Percentiles rank a stretch among this genome's conserved stretches.
Conservation (phyloP, 495 filamentous ascomycete genomes). For the Penicillium ucsense region DNA sequence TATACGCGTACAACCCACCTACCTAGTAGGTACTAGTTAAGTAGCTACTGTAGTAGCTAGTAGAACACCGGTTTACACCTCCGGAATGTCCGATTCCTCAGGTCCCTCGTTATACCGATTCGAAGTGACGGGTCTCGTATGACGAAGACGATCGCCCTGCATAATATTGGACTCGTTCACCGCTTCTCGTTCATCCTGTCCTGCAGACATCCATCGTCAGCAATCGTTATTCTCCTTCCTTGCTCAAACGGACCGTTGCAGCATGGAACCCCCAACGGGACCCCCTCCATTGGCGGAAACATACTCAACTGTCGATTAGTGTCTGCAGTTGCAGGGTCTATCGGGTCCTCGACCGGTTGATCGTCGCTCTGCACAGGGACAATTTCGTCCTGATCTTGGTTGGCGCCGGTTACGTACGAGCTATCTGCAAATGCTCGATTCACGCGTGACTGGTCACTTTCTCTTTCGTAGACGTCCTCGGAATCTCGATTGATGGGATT, state of each 20-base stretch:
- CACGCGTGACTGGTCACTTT: slow-evolving; percentile 18
- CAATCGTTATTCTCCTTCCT: not conserved
- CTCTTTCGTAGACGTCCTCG: slow-evolving; percentile 20
- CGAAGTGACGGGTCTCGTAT: slow-evolving; percentile 15
- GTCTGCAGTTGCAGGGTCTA: slow-evolving; percentile 1
- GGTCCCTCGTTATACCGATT: slow-evolving; percentile 22
- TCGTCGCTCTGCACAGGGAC: slow-evolving; percentile 5
- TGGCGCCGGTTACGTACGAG: not conserved
- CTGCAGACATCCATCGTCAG: not conserved
- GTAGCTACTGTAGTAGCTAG: no score
- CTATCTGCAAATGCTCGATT: slow-evolving; percentile 8
- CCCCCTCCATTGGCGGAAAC: not conserved
- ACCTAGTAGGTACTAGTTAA: no score
- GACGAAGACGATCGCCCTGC: slow-evolving; percentile 16
- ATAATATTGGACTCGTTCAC: slow-evolving; percentile 11
- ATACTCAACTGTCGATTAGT: slow-evolving; percentile 3
- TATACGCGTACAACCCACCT: no score
- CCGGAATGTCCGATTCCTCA: slow-evolving; percentile 20
- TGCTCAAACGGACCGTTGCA: no score
- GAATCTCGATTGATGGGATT: slow-evolving; percentile 17
- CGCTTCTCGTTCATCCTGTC: slow-evolving; percentile 1
- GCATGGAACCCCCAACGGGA: no score
- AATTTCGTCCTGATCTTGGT: not conserved
- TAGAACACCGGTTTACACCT: no score
- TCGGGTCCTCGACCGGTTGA: not conserved